Base-by-base conservation (phyloP, 1,284 basidiomycete genomes). In the Phellopilus nigrolimitatus region DNA sequence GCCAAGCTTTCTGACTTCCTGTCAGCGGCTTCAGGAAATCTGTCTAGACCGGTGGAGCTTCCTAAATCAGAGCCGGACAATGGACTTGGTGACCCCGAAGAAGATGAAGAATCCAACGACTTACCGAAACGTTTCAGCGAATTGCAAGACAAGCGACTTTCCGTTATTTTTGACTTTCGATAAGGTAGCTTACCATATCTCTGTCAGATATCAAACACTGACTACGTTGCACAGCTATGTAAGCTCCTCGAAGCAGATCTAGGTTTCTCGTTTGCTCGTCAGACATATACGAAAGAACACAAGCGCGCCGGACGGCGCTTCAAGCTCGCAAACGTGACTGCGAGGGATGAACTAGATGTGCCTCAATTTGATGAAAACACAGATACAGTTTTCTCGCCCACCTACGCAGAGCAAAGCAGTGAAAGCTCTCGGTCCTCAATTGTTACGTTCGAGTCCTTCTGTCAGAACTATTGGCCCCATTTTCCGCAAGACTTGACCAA, bases 81-180 rank as follows among this genome's bases (percentile, higher is more conserved):
- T 4, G 66, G 68, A 0, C 59, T 80, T 6, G 65, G 78, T 4
- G 73, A 80, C 54, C 59, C 57, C 0, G 78, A 83, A 8, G 79
- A 82, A 47, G 69, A 75, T 34, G 59, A 68, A 0, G 65, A 69
- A 28, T 74, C 68, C 5, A 63, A 57, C 1, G 70, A 75, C 51
- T 67, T 87, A 2, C 85, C 85, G 1, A 57, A 61, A 15, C 69
- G 63, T n/a, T 88, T 79, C 56, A 80, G 80, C 36, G 71, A 75
- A 12, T 66, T 88, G 3, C 59, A 69, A 24, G 82, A 83, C 27
- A 61, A 69, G 0, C 78, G n/a, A 89, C 60, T 89, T 88, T 53
- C 87, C 86, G 0, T 63, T 88, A 51, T 89, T 89, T 54, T 60
- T 85, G 6, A 84, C 83, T 0, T 82, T 80, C 42, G 76, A 85